Evolutionary conservation across 1,139 yeast species (phyloP).

Genomic region (Debaryomyces coudertii): DNA sequence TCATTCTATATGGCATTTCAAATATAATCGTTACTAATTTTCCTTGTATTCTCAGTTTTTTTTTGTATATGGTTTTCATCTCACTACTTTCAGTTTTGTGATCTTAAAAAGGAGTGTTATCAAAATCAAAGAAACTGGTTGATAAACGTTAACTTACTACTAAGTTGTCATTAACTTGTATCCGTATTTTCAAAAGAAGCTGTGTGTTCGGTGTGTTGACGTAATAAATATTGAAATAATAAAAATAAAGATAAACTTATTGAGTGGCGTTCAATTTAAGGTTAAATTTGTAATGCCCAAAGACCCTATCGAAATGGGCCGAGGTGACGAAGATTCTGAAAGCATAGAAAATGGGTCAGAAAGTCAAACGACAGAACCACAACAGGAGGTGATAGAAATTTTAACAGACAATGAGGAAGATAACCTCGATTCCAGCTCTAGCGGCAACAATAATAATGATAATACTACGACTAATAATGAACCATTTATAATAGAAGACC

Average conservation of each 20-base stretch:
- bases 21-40: constrained; percentile 4
- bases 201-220: not conserved
- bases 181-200: not conserved
- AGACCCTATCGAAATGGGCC: constrained; percentile 2
- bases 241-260: not conserved
- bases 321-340: not conserved
- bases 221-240: not conserved
- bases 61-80: not conserved
- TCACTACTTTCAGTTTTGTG: not conserved
- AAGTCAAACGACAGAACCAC: not conserved
- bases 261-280: not conserved
- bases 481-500: constrained; percentile 8
- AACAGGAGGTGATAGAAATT: constrained; percentile 15
- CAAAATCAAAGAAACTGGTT: not conserved
- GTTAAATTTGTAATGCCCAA: constrained; percentile 1
- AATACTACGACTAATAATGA: not conserved
- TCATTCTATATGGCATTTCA: constrained; percentile 8
- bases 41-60: not conserved
- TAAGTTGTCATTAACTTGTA: not conserved
- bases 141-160: not conserved
- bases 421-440: not conserved
- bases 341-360: not conserved
- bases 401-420: constrained; percentile 16
- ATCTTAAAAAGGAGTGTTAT: not conserved
- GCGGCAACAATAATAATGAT: not conserved